Evolutionary conservation across 176 grass and related monocot genomes (phyloP).

Genomic region (Puccinellia tenuiflora): DNA sequence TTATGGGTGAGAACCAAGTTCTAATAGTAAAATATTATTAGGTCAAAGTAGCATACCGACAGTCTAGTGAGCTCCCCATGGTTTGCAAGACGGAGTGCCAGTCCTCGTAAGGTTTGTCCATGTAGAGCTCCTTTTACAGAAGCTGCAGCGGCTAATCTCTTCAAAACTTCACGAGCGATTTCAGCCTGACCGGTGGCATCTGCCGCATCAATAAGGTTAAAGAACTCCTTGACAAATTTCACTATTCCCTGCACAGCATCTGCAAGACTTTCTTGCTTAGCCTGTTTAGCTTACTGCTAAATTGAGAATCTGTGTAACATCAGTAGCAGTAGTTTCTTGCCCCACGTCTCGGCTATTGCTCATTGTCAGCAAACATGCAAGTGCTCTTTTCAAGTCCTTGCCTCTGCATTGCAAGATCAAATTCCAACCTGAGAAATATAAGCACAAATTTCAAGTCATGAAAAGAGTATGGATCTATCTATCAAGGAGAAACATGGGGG

Average conservation of each 20-base stretch:
- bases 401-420: constrained; percentile 98
- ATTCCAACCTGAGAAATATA: constrained; percentile 74
- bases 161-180: constrained; percentile 91
- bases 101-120: constrained; percentile 80
- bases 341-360: constrained; percentile 93
- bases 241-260: constrained; percentile 96
- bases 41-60: constrained; percentile 59
- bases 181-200: constrained; percentile 96
- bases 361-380: constrained; percentile 98
- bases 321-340: constrained; percentile 61
- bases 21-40: constrained; percentile 17
- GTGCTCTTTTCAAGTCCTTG: constrained; percentile 93
- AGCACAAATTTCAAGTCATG: constrained; percentile 6
- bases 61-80: constrained; percentile 97
- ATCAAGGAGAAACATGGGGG: background rate
- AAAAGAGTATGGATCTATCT: background rate
- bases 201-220: constrained; percentile 93
- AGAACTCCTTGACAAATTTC: constrained; percentile 98
- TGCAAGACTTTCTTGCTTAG: constrained; percentile 93
- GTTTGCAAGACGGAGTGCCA: constrained; percentile 91
- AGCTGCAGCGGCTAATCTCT: constrained; percentile 92
- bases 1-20: constrained; percentile 6
- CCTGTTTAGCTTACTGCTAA: constrained; percentile 85
- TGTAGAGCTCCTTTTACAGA: constrained; percentile 95
- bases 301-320: constrained; percentile 95